A percentile compares a stretch with the other conserved stretches of the same genome.
Conservation (phyloP, 257 asterid genomes). For the Asclepias syriaca region DNA sequence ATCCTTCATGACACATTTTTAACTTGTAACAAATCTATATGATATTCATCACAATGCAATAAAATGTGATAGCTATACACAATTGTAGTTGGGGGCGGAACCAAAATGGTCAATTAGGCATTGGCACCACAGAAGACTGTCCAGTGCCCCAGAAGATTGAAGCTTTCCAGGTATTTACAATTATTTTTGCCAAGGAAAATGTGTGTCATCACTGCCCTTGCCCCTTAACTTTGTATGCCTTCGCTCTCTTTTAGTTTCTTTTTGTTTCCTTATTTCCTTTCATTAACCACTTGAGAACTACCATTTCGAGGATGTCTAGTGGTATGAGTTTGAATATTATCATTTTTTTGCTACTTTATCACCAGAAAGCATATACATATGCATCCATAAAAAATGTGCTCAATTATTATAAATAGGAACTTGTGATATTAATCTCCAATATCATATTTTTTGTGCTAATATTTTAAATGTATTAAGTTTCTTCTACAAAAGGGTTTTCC, state of each 20-base stretch:
- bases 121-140: conserved; percentile 88
- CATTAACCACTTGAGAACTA: background rate
- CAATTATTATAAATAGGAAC: background rate
- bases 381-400: background rate
- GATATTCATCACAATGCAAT: background rate
- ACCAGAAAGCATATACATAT: background rate
- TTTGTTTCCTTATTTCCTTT: background rate
- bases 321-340: background rate
- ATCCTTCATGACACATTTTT: background rate
- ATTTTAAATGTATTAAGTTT: background rate
- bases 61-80: background rate
- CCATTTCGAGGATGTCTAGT: background rate
- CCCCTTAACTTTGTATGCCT: background rate
- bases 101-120: conserved; percentile 99
- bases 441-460: background rate
- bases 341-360: background rate
- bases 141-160: conserved; percentile 78
- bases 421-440: background rate
- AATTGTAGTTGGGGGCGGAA: conserved; percentile 92
- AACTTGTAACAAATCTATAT: background rate
- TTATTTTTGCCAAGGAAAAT: background rate
- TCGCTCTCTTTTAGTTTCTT: background rate
- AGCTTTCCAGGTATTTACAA: conserved; percentile 69
- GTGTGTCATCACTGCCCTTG: background rate
- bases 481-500: background rate